phyloP scores from a whole-genome alignment of 2,329 filamentous ascomycete genomes.

The Microsporum ferrugineum region DNA sequence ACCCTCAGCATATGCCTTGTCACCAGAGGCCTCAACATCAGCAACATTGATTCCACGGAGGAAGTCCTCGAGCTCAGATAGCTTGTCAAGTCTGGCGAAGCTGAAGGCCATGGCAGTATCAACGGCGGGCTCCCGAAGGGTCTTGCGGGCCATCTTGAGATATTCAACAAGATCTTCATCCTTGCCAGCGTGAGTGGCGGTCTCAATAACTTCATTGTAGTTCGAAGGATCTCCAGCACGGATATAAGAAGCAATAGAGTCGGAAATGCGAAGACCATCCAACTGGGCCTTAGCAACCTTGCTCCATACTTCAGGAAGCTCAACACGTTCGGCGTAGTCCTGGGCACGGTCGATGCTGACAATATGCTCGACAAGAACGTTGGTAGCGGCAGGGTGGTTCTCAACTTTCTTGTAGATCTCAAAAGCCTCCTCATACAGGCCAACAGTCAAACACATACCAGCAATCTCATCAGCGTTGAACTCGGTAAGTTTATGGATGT shows the following conservation, averaged over 20 bases:
- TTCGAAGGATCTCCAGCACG: slow-evolving; percentile 87
- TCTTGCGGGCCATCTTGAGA: slow-evolving; percentile 94
- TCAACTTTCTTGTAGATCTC: slow-evolving; percentile 98
- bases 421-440: slow-evolving; percentile 91
- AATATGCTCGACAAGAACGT: slow-evolving; percentile 89
- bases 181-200: slow-evolving; percentile 87
- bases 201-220: slow-evolving; percentile 92
- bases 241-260: slow-evolving; percentile 95
- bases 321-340: slow-evolving; percentile 88
- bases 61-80: slow-evolving; percentile 92
- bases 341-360: slow-evolving; percentile 97
- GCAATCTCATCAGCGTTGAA: slow-evolving; percentile 92
- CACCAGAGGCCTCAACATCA: slow-evolving; percentile 90
- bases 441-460: slow-evolving; percentile 83
- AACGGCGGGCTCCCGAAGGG: slow-evolving; percentile 80
- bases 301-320: slow-evolving; percentile 93
- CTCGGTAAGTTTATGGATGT: slow-evolving; percentile 80
- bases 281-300: slow-evolving; percentile 96
- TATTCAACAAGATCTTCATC: slow-evolving; percentile 96
- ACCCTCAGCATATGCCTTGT: slow-evolving; percentile 93
- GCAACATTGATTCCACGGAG: slow-evolving; percentile 85
- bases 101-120: slow-evolving; percentile 91
- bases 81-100: slow-evolving; percentile 82
- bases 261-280: slow-evolving; percentile 82
- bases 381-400: slow-evolving; percentile 74